These are phyloP conservation scores for Mucor circinelloides DNA, from an alignment of 371 early-diverging fungal species.

Conservation along the genomic window DNA sequence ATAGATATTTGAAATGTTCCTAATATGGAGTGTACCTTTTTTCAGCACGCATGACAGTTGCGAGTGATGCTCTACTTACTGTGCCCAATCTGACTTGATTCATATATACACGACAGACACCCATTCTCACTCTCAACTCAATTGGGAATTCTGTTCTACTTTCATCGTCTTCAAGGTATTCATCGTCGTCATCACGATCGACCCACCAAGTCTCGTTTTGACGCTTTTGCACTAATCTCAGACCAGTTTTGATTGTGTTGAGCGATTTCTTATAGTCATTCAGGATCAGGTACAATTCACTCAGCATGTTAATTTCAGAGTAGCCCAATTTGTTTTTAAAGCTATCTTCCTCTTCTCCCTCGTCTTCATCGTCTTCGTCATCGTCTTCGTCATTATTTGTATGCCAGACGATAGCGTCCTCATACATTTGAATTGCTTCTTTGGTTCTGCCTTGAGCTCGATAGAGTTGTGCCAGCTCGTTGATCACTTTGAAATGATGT, in stretches of 20 bases:
- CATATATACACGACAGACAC: conserved; percentile 77
- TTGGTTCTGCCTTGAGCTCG: conserved; percentile 47
- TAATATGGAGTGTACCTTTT: conserved; percentile 19
- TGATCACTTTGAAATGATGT: conserved; percentile 58
- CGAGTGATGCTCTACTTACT: conserved; percentile 38
- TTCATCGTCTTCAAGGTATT: conserved; percentile 48
- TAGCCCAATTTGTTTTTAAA: conserved; percentile 61
- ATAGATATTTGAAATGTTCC: conserved; percentile 72
- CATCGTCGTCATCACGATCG: conserved; percentile 52
- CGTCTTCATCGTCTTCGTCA: conserved; percentile 29
- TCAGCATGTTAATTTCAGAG: conserved; percentile 82
- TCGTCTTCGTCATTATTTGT: conserved; percentile 27
- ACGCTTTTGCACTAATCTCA: conserved; percentile 70
- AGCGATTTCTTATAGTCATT: conserved; percentile 76
- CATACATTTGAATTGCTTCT: conserved; percentile 60
- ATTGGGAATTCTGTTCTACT: conserved; percentile 63
- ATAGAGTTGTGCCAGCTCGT: conserved; percentile 56
- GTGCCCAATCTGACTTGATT: conserved; percentile 70
- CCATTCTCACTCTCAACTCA: conserved; percentile 85
- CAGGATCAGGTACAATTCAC: conserved; percentile 79
- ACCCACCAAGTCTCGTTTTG: conserved; percentile 68
- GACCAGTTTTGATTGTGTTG: conserved; percentile 70
- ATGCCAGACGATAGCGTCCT: conserved; percentile 48
- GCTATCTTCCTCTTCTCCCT: conserved; percentile 38
- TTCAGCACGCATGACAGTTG: neutral